phyloP scores from a whole-genome alignment of 768 basidiomycete genomes.

The Hericium rajendrae region DNA sequence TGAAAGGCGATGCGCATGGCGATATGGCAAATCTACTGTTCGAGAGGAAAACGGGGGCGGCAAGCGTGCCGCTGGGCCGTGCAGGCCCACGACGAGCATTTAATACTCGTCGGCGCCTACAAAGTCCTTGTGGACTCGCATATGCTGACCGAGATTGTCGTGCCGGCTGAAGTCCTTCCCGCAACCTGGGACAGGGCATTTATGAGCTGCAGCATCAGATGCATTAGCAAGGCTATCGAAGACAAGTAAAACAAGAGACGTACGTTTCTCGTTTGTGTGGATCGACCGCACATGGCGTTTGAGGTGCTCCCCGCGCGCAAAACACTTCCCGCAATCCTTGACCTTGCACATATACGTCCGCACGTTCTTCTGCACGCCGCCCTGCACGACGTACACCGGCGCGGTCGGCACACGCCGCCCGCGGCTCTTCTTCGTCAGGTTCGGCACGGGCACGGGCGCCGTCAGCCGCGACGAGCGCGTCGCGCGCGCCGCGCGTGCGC shows the following conservation, averaged over 20 bases:
- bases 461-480: conserved; percentile 26
- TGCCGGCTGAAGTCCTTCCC: conserved; percentile 79
- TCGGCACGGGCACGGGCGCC: conserved; percentile 64
- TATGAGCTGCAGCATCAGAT: conserved; percentile 46
- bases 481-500: conserved; percentile 16
- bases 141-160: conserved; percentile 84
- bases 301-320: conserved; percentile 81
- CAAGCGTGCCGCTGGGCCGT: too few species aligned
- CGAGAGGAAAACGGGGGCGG: neutral
- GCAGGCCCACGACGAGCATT: neutral
- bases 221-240: conserved; percentile 5
- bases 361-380: conserved; percentile 20
- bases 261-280: conserved; percentile 90
- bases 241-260: conserved; percentile 23
- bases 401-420: conserved; percentile 66
- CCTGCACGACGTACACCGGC: conserved; percentile 18
- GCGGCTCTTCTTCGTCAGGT: conserved; percentile 72
- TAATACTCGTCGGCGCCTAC: conserved; percentile 4
- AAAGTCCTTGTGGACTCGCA: conserved; percentile 60
- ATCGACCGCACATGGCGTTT: conserved; percentile 85
- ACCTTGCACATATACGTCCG: conserved; percentile 63
- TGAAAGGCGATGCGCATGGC: neutral
- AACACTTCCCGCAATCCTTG: conserved; percentile 78
- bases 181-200: conserved; percentile 72
- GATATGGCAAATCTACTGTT: neutral